Evolutionary conservation across 495 filamentous ascomycete genomes (phyloP), one percentile per base, ranked within the genome.

Genomic region (Glarea lozoyensis): DNA sequence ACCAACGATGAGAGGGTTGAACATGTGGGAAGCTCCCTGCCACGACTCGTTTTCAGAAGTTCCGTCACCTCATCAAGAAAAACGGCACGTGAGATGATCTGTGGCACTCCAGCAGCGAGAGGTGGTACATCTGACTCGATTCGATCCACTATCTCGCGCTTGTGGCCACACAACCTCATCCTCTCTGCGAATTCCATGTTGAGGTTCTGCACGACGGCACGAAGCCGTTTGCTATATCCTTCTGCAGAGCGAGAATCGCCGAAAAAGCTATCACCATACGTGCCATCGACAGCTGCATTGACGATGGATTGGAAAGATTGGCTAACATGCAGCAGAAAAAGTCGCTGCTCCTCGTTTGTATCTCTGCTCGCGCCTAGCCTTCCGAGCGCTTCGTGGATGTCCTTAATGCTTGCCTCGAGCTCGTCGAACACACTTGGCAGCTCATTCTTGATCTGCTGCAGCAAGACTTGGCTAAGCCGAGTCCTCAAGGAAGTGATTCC

Each of bases 401-500:
- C 54, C 7, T 47, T 46, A 17, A 60, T 45, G 17, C 65, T 69
- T 0, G 33, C 37, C 18, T 73, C 54, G 9, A 84, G 76, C 22
- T 84, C 78, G 1, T 57, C 37, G n/a, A 80, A 63, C 17, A 88
- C 45, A 11, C 60, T 66, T 0, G 79, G 81, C 2, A 86, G 67
- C 41, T 81, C 68, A 1, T 48, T 23, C 0, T 61, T 55, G 36
- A 86, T 80, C 22, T 83, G 76, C 0, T 50, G 48, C 1, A 74
- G 58, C 0, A 86, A 65, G 2, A 85, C 50, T 1, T 63, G 64
- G 55, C 78, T 81, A 1, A 86, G 61, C 7, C 73, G 63, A 0
- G 37, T 40, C 29, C 72, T 59, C 4, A 86, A 59, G 1, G 49
- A 40, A 13, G 64, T 58, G 12, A 84, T 65, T 1, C 82, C 78